Conservation (phyloP, 1,139 yeast species). For the Pichia sp. region DNA sequence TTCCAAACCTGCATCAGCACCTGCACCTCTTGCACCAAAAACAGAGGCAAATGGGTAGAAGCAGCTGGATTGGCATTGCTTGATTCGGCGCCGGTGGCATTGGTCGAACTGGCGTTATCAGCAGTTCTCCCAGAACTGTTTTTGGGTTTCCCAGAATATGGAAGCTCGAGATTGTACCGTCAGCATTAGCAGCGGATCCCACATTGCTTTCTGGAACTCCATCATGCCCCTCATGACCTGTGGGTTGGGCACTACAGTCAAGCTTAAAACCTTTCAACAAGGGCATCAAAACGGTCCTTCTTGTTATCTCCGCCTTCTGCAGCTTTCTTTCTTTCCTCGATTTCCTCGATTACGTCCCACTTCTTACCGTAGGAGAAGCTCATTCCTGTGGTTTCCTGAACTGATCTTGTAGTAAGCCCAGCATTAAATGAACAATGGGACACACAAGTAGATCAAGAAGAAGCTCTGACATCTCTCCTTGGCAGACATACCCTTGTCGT, state of each 20-base stretch:
- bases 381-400: constrained; percentile 21
- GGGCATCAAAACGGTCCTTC: constrained; percentile 12
- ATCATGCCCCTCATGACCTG: constrained; percentile 79
- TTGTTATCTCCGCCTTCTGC: constrained; percentile 11
- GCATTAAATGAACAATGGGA: constrained; percentile 20
- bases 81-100: constrained; percentile 10
- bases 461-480: constrained; percentile 20
- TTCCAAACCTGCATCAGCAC: constrained; percentile 6
- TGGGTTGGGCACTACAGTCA: constrained; percentile 56
- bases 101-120: constrained; percentile 6
- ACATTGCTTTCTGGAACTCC: constrained; percentile 56
- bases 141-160: constrained; percentile 49
- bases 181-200: constrained; percentile 12
- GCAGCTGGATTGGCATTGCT: background rate
- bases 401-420: constrained; percentile 21
- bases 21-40: constrained; percentile 37
- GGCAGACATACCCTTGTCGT: constrained; percentile 17
- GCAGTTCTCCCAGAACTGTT: constrained; percentile 16
- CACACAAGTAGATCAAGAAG: constrained; percentile 23
- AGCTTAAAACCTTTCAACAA: constrained; percentile 18
- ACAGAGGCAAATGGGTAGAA: constrained; percentile 16
- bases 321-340: constrained; percentile 13
- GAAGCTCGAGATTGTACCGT: constrained; percentile 30
- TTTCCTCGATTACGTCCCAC: constrained; percentile 23
- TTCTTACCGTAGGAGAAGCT: constrained; percentile 22